phyloP scores from a whole-genome alignment of 257 asterid species.

The Petunia axillaris region DNA sequence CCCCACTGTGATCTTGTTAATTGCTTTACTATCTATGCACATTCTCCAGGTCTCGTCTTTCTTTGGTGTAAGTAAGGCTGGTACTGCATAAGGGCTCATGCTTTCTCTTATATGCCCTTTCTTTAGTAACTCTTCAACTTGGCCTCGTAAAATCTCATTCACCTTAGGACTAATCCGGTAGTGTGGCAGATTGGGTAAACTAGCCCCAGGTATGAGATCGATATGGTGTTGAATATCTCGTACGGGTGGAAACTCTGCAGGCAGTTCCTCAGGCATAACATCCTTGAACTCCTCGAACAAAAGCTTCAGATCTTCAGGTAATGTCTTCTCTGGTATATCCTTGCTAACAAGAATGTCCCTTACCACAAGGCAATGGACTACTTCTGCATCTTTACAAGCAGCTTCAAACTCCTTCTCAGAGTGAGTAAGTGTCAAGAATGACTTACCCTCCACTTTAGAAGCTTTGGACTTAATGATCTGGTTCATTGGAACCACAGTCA shows the following conservation, averaged over 20 bases:
- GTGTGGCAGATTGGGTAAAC: neutral
- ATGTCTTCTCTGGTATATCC: too few relatives aligned
- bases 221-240: slow-evolving; percentile 1
- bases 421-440: too few relatives aligned
- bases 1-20: neutral
- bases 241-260: neutral
- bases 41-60: neutral
- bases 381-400: too few relatives aligned
- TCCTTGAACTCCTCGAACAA: neutral
- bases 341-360: too few relatives aligned
- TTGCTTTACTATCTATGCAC: neutral
- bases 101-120: neutral
- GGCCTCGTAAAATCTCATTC: neutral
- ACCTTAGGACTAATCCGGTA: neutral
- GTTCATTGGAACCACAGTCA: too few relatives aligned
- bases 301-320: neutral
- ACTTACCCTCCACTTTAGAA: too few relatives aligned
- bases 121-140: neutral
- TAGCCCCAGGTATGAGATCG: neutral
- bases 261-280: neutral
- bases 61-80: neutral
- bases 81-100: neutral
- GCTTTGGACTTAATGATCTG: too few relatives aligned
- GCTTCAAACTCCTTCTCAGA: too few relatives aligned
- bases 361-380: too few relatives aligned